Conservation (phyloP, 371 early-diverging fungal species). For the Syncephalastrum monosporum region DNA sequence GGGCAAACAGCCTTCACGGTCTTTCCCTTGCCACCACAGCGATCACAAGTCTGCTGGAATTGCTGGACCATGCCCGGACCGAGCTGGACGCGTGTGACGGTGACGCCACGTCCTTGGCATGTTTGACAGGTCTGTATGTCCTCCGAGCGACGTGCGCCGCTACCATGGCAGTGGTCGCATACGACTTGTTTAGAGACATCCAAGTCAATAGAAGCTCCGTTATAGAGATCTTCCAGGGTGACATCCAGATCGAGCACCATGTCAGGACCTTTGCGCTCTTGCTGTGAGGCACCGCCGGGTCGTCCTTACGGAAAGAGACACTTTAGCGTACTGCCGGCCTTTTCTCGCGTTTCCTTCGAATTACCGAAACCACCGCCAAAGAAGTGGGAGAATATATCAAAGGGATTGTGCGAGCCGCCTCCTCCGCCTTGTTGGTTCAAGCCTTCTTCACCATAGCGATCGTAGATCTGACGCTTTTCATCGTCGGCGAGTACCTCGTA, state of each 20-base stretch:
- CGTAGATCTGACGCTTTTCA: constrained; percentile 89
- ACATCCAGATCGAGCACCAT: constrained; percentile 77
- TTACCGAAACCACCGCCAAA: constrained; percentile 66
- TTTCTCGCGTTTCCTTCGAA: not conserved
- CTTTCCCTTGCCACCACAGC: constrained; percentile 92
- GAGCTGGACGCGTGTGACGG: constrained; percentile 79
- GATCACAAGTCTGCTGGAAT: constrained; percentile 89
- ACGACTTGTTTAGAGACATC: constrained; percentile 93
- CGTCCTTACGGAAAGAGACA: not conserved
- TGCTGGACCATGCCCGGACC: constrained; percentile 94
- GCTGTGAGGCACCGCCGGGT: not conserved
- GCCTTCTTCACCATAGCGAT: constrained; percentile 94
- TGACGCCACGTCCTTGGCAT: constrained; percentile 84
- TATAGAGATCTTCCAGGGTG: constrained; percentile 86
- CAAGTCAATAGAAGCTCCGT: constrained; percentile 79
- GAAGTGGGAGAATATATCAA: constrained; percentile 92
- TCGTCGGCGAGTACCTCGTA: constrained; percentile 91
- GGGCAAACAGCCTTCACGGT: constrained; percentile 76
- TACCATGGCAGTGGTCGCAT: constrained; percentile 91
- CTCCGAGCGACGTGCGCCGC: constrained; percentile 83
- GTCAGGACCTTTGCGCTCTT: constrained; percentile 71
- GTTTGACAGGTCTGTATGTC: constrained; percentile 79
- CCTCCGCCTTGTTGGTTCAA: constrained; percentile 68
- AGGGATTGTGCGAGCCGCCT: constrained; percentile 83
- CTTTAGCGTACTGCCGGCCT: constrained; percentile 10